Base-by-base conservation (phyloP, 2,329 filamentous ascomycete species). In the Colletotrichum cuscutae region DNA sequence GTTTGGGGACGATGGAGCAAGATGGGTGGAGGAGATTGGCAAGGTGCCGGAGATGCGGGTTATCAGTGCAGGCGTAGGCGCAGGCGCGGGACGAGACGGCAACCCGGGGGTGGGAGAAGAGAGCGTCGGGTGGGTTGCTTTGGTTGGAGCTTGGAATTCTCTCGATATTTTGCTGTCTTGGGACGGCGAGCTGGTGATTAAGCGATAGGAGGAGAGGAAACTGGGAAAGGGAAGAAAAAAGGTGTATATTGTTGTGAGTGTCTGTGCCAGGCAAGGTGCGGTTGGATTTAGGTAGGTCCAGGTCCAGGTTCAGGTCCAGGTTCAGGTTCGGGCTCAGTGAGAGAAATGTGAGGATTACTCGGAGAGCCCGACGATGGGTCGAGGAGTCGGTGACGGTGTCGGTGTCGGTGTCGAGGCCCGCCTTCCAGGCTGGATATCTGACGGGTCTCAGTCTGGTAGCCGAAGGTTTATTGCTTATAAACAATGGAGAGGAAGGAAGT, bases 11-110 rank as follows among this genome's bases (percentile, higher is more conserved):
- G 66, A 71, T 71, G 66, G 71, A 71, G 60, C 56, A 56, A 32
- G 22, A 61, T 71, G 56, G 60, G 66, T 58, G 46, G 61, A 71
- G 71, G 52, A 71, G 71, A 28, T 52, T 73, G 61, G 56, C 11
- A 61, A 42, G 61, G 60, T 49, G 56, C 49, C 71, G 49, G 66
- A 72, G 71, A 73, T 57, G 71, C 71, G 61, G 71, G 67, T 71
- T 73, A 65, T 71, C 61, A 71, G 60, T 64, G 56, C 53, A 22
- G 60, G 13, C 37, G 37, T 13, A 42, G 37, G 13, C 37, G 37
- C 37, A 42, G 13, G 49, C 28, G 42, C 42, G 59, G 59, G 24
- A 62, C 59, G 42, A 62, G 59, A 49, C 32, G 65, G 65, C 53
- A 54, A 60, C 42, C 59, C 54, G 53, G 65, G 32, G 37, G 37